Base-by-base conservation (phyloP, 2,329 filamentous ascomycete species). In the Alternaria alternata region DNA sequence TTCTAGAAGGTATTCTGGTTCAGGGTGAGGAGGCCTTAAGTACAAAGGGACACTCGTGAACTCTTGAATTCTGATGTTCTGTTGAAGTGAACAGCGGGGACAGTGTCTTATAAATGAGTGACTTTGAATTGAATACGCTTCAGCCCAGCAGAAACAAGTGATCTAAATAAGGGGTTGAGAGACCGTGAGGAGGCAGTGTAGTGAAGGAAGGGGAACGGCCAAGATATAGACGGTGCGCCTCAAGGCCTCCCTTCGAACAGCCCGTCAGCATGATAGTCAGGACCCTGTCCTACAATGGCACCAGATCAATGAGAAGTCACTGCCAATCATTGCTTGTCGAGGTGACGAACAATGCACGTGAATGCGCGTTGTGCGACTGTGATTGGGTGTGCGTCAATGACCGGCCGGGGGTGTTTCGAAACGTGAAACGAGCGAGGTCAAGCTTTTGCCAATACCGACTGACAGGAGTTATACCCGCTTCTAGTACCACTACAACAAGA, bases 351-450 rank as follows among this genome's bases (percentile, higher is more conserved):
- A 1, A n/a, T 6, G 14, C 64, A 70, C 63, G 63, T 67, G 67
- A 68, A 14, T 16, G 22, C 43, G 38, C 42, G 51, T 48, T 42
- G 8, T 26, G 48, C 16, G 8, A 48, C 16, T 41, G 38, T 67
- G 63, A 72, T 71, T 72, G 70, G 70, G 12, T 32, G 51, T 28
- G 42, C 28, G 39, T 41, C 26, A 36, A 47, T 22, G 7, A 56
- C 51, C 30, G 48, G 44, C 51, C 39, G 32, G 47, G 43, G 22
- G 26, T 62, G 69, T 72, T 70, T 70, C 63, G 65, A 72, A 71
- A 70, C 67, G 60, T 68, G 68, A 72, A 71, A 69, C 65, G 64
- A 41, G 42, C 47, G 41, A 39, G 22, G 51, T 55, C 55, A 69
- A 71, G 62, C 65, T 65, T 68, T 68, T 57, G 68, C 69, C 67